Evolutionary conservation across 2,329 filamentous ascomycete species (phyloP), one percentile per base, ranked within the genome.

Genomic region (Chrysoporthe austroafricana): DNA sequence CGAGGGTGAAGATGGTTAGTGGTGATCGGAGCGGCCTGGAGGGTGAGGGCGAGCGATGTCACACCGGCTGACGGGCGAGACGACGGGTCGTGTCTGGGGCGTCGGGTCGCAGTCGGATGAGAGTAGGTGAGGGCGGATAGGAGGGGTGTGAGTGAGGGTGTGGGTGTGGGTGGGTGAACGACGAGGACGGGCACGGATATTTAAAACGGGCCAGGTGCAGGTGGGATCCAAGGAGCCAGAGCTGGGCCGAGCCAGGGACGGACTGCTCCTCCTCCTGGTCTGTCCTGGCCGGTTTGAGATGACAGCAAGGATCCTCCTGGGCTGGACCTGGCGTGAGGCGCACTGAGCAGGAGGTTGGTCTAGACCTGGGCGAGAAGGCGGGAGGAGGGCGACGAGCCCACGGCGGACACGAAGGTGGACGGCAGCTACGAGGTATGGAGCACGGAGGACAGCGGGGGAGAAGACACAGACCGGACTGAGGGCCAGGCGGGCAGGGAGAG

Each of bases 121-220:
- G 16, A 42, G 13, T 46, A 39, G 58, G 44, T 59, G 26, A 66
- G 42, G 58, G 39, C 18, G 59, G 59, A 18, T 18, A 21, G 39
- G 52, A 48, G 36, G 11, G 54, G 42, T n/a, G 7, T 4, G 32
- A 1, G 36, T 57, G 50, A 44, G 21, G 42, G 52, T 56, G 52
- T 21, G n/a, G 43, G 59, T 62, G 43, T 18, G 32, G 9, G 43
- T 52, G 34, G 34, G 39, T 32, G 44, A 21, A 36, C 34, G 61
- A 54, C 43, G 63, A 48, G 63, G 62, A 32, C 34, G 50, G 52
- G 62, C 42, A 46, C 43, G 63, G 52, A 50, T 64, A 59, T 64
- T 64, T 64, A 59, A 64, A 64, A 58, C 42, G 52, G 42, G 63
- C 42, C 63, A 58, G 52, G 63, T 39, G 26, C 63, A 58, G 52